Evolutionary conservation across 495 filamentous ascomycete genomes (phyloP).

Genomic region (Xylaria castorea): DNA sequence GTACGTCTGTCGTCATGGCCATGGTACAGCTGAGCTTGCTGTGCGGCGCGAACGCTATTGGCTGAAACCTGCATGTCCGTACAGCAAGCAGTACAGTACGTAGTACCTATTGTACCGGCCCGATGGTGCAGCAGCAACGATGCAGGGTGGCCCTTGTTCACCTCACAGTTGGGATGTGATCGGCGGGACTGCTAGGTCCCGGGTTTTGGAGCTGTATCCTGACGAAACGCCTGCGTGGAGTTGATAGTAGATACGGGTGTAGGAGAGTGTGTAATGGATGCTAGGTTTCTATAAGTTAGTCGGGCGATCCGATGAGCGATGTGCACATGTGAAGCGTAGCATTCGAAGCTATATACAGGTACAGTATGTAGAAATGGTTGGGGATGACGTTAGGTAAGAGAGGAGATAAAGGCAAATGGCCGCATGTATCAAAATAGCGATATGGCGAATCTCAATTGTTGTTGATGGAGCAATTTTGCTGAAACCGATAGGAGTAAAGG

Average conservation of each 20-base stretch:
- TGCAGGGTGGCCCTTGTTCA: slow-evolving; percentile 1
- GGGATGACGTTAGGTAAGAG: slow-evolving; percentile 7
- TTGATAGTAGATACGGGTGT: neutral
- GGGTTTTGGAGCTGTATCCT: neutral
- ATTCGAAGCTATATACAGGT: neutral
- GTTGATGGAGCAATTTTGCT: neutral
- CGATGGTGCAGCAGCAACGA: slow-evolving; percentile 18
- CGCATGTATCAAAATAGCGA: neutral
- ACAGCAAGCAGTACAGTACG: neutral
- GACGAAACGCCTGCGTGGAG: neutral
- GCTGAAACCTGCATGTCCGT: slow-evolving; percentile 23
- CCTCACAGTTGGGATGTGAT: slow-evolving; percentile 10
- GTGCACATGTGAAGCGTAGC: neutral
- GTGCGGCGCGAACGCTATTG: slow-evolving; percentile 21
- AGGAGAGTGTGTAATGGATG: neutral
- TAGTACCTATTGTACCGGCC: slow-evolving; percentile 20
- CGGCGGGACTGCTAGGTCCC: neutral
- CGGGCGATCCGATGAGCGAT: neutral
- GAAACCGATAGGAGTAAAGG: neutral
- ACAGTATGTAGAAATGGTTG: neutral
- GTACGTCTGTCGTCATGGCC: slow-evolving; percentile 26
- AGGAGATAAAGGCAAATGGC: slow-evolving; percentile 10
- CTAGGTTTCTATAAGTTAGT: neutral
- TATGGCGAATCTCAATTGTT: neutral
- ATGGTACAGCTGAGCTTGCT: slow-evolving; percentile 17